Evolutionary conservation across 192 early-diverging fungal genomes (phyloP).

Genomic region (Backusella liffmaniae): DNA sequence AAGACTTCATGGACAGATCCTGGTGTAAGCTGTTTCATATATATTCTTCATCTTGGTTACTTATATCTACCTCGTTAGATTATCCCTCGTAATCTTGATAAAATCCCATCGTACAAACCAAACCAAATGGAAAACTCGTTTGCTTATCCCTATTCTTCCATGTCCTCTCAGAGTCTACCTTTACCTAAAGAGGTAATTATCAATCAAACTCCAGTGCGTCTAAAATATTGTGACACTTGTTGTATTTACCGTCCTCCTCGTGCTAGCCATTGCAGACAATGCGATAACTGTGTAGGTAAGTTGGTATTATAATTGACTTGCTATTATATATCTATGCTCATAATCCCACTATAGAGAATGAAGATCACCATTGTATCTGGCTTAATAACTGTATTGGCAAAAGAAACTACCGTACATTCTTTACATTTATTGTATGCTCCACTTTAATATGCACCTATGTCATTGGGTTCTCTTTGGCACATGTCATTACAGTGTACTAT

Average conservation of each 20-base stretch:
- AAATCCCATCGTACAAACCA: constrained; percentile 33
- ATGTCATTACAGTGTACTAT: constrained; percentile 38
- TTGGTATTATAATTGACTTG: neutral
- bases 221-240: constrained; percentile 93
- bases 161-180: constrained; percentile 20
- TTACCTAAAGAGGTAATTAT: constrained; percentile 59
- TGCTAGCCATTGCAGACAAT: constrained; percentile 82
- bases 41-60: neutral
- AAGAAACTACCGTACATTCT: constrained; percentile 81
- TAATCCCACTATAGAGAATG: constrained; percentile 50
- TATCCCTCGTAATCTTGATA: constrained; percentile 72
- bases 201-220: constrained; percentile 55
- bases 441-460: constrained; percentile 65
- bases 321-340: neutral
- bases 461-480: constrained; percentile 56
- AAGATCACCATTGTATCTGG: constrained; percentile 96
- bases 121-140: neutral
- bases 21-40: constrained; percentile 37
- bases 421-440: constrained; percentile 68
- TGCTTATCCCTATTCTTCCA: neutral
- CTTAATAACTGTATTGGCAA: constrained; percentile 90
- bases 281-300: constrained; percentile 87
- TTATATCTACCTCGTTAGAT: constrained; percentile 32
- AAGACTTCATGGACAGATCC: constrained; percentile 77
- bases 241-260: constrained; percentile 88